Percentiles rank a stretch among this genome's conserved stretches.
Conservation (phyloP, 2,329 filamentous ascomycete species). For the Microsporum audouinii region DNA sequence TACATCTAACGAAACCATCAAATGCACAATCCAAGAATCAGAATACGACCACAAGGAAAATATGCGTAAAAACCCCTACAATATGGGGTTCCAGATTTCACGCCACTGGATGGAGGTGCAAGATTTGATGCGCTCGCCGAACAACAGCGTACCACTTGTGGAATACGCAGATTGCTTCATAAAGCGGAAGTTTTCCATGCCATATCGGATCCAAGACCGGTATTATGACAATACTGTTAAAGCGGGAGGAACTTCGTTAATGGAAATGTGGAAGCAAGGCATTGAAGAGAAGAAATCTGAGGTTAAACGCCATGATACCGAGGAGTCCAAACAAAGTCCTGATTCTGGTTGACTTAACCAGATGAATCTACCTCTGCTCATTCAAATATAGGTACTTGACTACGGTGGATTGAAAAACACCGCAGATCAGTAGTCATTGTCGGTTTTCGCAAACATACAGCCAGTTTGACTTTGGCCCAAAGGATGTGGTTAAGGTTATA, state of each 20-base stretch:
- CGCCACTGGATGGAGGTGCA: conserved; percentile 17
- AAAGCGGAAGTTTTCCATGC: conserved; percentile 18
- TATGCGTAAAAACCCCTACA: conserved; percentile 25
- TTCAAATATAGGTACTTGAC: no score
- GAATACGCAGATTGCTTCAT: conserved; percentile 25
- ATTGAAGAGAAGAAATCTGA: conserved; percentile 1
- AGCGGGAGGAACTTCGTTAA: conserved; percentile 17
- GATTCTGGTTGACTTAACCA: background rate
- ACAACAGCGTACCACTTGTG: conserved; percentile 17
- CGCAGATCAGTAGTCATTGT: background rate
- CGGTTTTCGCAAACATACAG: background rate
- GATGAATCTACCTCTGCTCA: background rate
- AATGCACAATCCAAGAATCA: conserved; percentile 21
- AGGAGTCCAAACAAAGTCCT: background rate
- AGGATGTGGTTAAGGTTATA: background rate
- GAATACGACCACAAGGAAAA: conserved; percentile 22
- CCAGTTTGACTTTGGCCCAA: background rate
- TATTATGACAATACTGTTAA: conserved; percentile 15
- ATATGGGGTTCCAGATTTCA: conserved; percentile 19
- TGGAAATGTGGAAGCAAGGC: conserved; percentile 9
- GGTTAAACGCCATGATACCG: background rate
- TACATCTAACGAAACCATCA: conserved; percentile 10
- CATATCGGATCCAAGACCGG: conserved; percentile 15
- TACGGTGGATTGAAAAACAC: background rate
- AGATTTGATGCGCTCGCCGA: conserved; percentile 19